These are phyloP conservation scores for Cyberlindnera japonica DNA, from an alignment of 805 yeast species.

Conservation along the genomic window DNA sequence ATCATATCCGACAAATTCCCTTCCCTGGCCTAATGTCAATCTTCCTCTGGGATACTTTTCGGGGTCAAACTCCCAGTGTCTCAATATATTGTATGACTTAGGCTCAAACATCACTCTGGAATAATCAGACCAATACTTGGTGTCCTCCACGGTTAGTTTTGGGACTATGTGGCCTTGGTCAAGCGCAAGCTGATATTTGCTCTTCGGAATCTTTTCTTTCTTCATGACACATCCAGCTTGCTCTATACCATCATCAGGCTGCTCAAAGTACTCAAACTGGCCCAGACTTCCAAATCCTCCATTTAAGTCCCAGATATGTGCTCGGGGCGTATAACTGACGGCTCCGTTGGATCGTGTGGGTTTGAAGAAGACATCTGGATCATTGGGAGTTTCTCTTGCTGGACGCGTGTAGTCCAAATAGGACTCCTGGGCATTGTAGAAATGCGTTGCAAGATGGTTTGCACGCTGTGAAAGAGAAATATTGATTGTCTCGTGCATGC, in stretches of 20 bases:
- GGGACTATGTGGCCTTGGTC: slow-evolving; percentile 43
- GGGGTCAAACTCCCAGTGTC: slow-evolving; percentile 57
- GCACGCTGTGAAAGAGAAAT: slow-evolving; percentile 69
- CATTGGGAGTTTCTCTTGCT: slow-evolving; percentile 27
- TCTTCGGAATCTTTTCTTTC: slow-evolving; percentile 40
- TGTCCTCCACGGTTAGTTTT: slow-evolving; percentile 36
- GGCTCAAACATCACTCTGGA: slow-evolving; percentile 66
- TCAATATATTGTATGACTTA: slow-evolving; percentile 46
- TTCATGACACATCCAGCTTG: slow-evolving; percentile 29
- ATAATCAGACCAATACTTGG: slow-evolving; percentile 79
- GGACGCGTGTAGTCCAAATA: slow-evolving; percentile 50
- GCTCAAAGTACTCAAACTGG: slow-evolving; percentile 41
- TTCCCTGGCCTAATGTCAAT: slow-evolving; percentile 25
- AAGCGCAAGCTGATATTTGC: slow-evolving; percentile 59
- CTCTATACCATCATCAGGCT: slow-evolving; percentile 13
- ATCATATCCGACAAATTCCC: slow-evolving; percentile 44
- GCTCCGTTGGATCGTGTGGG: slow-evolving; percentile 37
- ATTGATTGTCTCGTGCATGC: slow-evolving; percentile 75
- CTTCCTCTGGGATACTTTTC: slow-evolving; percentile 27
- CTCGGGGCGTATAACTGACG: slow-evolving; percentile 74
- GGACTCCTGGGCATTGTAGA: slow-evolving; percentile 75
- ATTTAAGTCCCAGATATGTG: slow-evolving; percentile 72
- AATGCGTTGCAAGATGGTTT: slow-evolving; percentile 74
- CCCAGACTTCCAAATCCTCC: slow-evolving; percentile 75
- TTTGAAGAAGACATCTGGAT: slow-evolving; percentile 46